Evolutionary conservation across 306 rosid genomes (phyloP).

Genomic region (Medicago lupulina): DNA sequence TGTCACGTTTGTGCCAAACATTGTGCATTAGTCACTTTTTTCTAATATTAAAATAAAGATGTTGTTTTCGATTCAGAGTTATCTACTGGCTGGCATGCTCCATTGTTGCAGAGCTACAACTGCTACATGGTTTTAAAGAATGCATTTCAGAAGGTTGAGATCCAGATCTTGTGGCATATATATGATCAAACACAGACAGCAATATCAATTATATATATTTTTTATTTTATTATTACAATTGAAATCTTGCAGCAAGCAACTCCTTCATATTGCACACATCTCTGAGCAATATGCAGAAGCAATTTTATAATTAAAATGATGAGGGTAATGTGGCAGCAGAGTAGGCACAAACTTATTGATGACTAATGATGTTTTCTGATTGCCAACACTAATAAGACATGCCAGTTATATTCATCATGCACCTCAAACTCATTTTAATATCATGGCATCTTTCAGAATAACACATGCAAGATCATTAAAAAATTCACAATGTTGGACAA

Average conservation of each 20-base stretch:
- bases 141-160: not conserved
- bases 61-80: not conserved
- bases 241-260: no score
- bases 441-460: not conserved
- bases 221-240: not conserved
- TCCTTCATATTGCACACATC: no score
- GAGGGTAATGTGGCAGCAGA: conserved; percentile 50
- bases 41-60: not conserved
- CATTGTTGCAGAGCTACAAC: not conserved
- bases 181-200: not conserved
- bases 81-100: conserved; percentile 44
- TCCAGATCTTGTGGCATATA: not conserved
- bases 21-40: not conserved
- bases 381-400: conserved; percentile 37
- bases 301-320: conserved; percentile 25
- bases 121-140: conserved; percentile 33
- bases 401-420: conserved; percentile 28
- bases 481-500: conserved; percentile 44
- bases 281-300: not conserved
- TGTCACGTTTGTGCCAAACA: not conserved
- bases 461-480: conserved; percentile 22
- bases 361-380: conserved; percentile 41
- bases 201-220: not conserved
- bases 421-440: conserved; percentile 13
- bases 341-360: conserved; percentile 46